Evolutionary conservation across 2,329 filamentous ascomycete species (phyloP), one percentile per base, ranked within the genome.

Genomic region (Talaromyces pinophilus): DNA sequence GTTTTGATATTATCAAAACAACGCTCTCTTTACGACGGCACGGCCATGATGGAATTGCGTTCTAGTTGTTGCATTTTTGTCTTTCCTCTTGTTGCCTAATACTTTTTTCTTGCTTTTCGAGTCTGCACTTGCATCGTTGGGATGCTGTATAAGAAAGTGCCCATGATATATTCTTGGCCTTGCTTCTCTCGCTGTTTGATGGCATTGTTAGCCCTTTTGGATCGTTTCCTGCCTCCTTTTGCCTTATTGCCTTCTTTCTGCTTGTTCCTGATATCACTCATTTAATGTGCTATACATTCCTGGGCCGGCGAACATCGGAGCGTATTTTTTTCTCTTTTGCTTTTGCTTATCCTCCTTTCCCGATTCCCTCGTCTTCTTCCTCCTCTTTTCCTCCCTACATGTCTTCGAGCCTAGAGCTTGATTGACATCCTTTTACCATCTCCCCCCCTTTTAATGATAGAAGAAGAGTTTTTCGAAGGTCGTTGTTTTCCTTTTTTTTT

Each of bases 11-110:
- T 28, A 38, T 59, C 67, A 62, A 62, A 66, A 52, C 59, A 54
- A 67, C 63, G 59, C 67, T 68, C 67, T 65, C 63, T 65, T 67
- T 62, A 68, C 67, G 67, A 68, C 64, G 67, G 67, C 63, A 68
- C 67, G 67, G 67, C 64, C 63, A 66, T 68, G 67, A 68, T 68
- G 64, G 64, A 68, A 64, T 65, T 68, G 59, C 64, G 42, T 61
- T 62, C 44, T 61, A 63, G 59, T 60, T 60, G 54, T 60, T 60
- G 54, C 52, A 46, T 67, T 59, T 38, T 67, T 40, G 52, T 60
- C 44, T 55, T 35, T 33, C 19, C 44, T 42, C 48, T 62, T 62
- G 59, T 60, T 46, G 57, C 62, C 46, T 54, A 40, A 42, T 40
- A 52, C 38, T 62, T 28, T 17, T 52, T 59, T 30, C 35, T 25